A percentile compares a stretch with the other conserved stretches of the same genome.
Evolutionary conservation across 805 yeast species (phyloP).

Genomic region (Lachancea dasiensis): DNA sequence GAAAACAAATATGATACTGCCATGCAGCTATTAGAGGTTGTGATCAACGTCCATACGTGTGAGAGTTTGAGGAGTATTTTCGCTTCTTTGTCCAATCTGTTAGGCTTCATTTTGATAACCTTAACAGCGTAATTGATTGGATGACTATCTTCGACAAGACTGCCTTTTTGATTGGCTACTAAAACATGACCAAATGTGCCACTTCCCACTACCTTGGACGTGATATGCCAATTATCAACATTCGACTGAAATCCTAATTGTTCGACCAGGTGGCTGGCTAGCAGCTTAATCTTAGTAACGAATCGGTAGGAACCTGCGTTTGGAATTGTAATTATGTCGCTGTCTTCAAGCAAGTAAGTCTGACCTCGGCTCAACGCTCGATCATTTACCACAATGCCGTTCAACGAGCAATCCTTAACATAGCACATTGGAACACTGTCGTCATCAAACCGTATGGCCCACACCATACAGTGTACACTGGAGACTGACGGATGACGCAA

Average conservation of each 20-base stretch:
- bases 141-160: not conserved
- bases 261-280: constrained; percentile 16
- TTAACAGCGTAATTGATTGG: constrained; percentile 46
- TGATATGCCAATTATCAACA: constrained; percentile 38
- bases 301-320: constrained; percentile 24
- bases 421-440: constrained; percentile 42
- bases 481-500: constrained; percentile 39
- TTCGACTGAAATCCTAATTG: constrained; percentile 19
- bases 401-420: constrained; percentile 44
- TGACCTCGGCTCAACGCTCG: constrained; percentile 28
- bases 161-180: constrained; percentile 13
- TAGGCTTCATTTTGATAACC: constrained; percentile 32
- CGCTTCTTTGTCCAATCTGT: constrained; percentile 38
- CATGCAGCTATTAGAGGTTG: no score
- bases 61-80: constrained; percentile 34
- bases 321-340: constrained; percentile 38
- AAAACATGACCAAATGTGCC: constrained; percentile 56
- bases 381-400: constrained; percentile 45
- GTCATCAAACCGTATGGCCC: constrained; percentile 47
- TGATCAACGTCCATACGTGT: constrained; percentile 43
- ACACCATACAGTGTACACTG: constrained; percentile 41
- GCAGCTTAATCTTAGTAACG: constrained; percentile 7
- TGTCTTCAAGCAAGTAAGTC: constrained; percentile 33
- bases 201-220: constrained; percentile 40
- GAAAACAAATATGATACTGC: no score